phyloP scores from a whole-genome alignment of 164 flowering plant species.

The Saururus chinensis region DNA sequence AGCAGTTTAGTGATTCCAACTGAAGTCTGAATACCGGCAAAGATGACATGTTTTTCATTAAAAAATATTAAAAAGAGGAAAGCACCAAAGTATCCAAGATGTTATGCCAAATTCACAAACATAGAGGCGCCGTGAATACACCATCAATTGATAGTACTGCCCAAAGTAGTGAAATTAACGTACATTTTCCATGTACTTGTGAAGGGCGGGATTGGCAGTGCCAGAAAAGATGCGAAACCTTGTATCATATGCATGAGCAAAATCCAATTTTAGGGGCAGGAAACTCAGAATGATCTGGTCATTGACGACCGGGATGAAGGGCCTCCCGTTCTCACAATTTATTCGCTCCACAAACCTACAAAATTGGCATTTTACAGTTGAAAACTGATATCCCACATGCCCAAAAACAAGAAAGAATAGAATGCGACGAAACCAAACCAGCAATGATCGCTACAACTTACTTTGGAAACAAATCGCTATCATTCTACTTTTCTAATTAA shows the following conservation, averaged over 20 bases:
- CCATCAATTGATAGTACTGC: neutral
- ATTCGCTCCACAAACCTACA: slow-evolving; percentile 39
- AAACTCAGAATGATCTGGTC: slow-evolving; percentile 23
- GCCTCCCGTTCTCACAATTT: slow-evolving; percentile 48
- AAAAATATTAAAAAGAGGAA: too few species aligned
- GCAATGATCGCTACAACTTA: too few species aligned
- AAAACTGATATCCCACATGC: neutral
- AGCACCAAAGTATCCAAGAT: too few species aligned
- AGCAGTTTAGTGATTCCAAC: too few species aligned
- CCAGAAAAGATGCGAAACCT: slow-evolving; percentile 84
- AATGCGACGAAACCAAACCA: too few species aligned
- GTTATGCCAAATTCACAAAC: too few species aligned
- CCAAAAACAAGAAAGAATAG: too few species aligned
- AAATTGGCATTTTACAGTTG: neutral
- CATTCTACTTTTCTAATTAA: too few species aligned
- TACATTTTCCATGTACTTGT: slow-evolving; percentile 36
- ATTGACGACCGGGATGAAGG: slow-evolving; percentile 25
- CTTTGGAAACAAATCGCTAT: too few species aligned
- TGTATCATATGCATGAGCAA: slow-evolving; percentile 25
- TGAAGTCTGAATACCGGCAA: too few species aligned
- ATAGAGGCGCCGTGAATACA: too few species aligned
- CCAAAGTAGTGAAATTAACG: neutral
- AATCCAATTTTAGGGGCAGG: slow-evolving; percentile 18
- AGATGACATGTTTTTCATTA: too few species aligned
- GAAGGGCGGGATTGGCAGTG: slow-evolving; percentile 82